A percentile compares a stretch with the other conserved stretches of the same genome.
phyloP scores from a whole-genome alignment of 768 basidiomycete species.

The Boletus patriciae region DNA sequence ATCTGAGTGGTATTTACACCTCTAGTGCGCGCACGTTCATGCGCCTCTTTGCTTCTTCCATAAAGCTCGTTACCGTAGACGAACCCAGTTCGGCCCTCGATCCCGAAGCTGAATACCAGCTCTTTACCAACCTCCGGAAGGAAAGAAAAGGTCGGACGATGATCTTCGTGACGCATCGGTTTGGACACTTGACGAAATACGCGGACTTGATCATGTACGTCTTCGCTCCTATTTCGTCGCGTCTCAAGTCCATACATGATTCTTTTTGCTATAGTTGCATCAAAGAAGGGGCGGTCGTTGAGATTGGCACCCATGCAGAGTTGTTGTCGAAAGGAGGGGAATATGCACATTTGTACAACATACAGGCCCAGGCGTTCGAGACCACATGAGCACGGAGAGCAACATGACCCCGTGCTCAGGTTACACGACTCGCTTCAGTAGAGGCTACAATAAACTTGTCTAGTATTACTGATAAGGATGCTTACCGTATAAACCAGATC shows the following conservation, averaged over 20 bases:
- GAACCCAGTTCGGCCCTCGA: conserved; percentile 43
- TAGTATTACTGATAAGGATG: too few species aligned
- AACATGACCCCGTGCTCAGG: not conserved
- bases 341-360: conserved; percentile 35
- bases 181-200: conserved; percentile 37
- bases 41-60: conserved; percentile 34
- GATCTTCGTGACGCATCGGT: conserved; percentile 44
- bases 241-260: not conserved
- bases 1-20: not conserved
- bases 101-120: conserved; percentile 34
- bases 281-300: conserved; percentile 34
- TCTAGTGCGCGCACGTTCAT: conserved; percentile 41
- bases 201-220: conserved; percentile 41
- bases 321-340: conserved; percentile 32
- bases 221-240: not conserved
- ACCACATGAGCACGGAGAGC: not conserved
- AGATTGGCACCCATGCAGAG: conserved; percentile 35
- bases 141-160: conserved; percentile 37
- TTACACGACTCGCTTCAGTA: not conserved
- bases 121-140: conserved; percentile 30
- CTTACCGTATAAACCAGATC: too few species aligned
- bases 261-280: conserved; percentile 27
- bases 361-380: conserved; percentile 34
- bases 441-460: too few species aligned
- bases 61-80: conserved; percentile 36